phyloP scores from a whole-genome alignment of 1,139 yeast genomes.

The Saccharomyces hybrid region DNA sequence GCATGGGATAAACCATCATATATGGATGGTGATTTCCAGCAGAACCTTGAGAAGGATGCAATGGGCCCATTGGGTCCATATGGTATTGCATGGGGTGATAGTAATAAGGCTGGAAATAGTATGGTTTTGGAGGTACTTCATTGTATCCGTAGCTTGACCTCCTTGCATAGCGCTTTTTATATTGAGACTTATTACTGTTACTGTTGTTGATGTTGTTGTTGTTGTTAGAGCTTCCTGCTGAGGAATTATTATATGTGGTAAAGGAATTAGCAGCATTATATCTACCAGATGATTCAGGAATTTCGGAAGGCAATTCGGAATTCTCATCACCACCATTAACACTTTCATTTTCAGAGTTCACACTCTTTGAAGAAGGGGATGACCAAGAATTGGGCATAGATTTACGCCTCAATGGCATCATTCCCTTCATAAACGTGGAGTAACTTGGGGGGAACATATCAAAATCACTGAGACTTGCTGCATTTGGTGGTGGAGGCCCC shows the following conservation, averaged over 20 bases:
- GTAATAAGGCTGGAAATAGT: slow-evolving; percentile 25
- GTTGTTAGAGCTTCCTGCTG: slow-evolving; percentile 23
- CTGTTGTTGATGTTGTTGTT: slow-evolving; percentile 9
- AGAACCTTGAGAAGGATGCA: slow-evolving; percentile 16
- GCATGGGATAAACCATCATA: slow-evolving; percentile 29
- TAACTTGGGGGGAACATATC: not conserved
- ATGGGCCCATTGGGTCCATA: slow-evolving; percentile 18
- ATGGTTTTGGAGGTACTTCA: slow-evolving; percentile 23
- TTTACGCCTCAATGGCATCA: slow-evolving; percentile 6
- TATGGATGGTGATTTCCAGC: slow-evolving; percentile 20
- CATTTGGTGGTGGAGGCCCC: not conserved
- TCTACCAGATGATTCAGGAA: slow-evolving; percentile 17
- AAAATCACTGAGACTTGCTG: slow-evolving; percentile 1
- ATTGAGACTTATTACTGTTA: slow-evolving; percentile 4
- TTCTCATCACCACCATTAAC: slow-evolving; percentile 11
- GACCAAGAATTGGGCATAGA: slow-evolving; percentile 9
- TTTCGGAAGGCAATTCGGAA: slow-evolving; percentile 17
- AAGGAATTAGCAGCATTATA: slow-evolving; percentile 14
- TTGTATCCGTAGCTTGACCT: slow-evolving; percentile 8
- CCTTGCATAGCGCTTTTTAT: slow-evolving; percentile 7
- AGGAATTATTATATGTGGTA: slow-evolving; percentile 22
- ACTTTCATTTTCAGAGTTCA: slow-evolving; percentile 10
- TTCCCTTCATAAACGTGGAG: slow-evolving; percentile 2
- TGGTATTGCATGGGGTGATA: slow-evolving; percentile 29
- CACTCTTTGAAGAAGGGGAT: slow-evolving; percentile 11